phyloP scores from a whole-genome alignment of 1,284 basidiomycete species.

The Pulveroboletus sp. region DNA sequence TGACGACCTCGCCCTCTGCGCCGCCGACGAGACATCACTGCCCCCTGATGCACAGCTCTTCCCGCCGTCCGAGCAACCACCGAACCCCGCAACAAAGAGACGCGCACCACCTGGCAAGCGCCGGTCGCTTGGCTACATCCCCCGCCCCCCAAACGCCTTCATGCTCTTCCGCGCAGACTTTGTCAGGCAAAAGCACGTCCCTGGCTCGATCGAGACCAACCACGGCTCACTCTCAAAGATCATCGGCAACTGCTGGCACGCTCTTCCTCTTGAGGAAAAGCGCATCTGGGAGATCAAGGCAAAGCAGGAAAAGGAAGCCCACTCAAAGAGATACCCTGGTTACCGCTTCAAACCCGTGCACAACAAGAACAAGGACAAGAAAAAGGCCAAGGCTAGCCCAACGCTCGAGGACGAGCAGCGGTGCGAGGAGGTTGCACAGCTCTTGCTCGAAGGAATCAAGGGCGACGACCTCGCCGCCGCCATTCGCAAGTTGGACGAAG shows the following conservation, averaged over 20 bases:
- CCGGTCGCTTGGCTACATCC: constrained; percentile 72
- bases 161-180: constrained; percentile 93
- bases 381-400: constrained; percentile 40
- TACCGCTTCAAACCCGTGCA: constrained; percentile 72
- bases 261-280: constrained; percentile 66
- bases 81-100: constrained; percentile 41
- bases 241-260: constrained; percentile 71
- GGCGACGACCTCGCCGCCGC: constrained; percentile 65
- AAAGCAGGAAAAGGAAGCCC: constrained; percentile 65
- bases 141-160: constrained; percentile 90
- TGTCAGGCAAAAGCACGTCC: constrained; percentile 78
- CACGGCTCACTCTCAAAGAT: constrained; percentile 78
- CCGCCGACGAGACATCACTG: constrained; percentile 32
- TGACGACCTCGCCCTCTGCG: constrained; percentile 39
- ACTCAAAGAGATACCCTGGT: constrained; percentile 62
- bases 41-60: constrained; percentile 39
- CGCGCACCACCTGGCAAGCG: constrained; percentile 57
- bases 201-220: constrained; percentile 80
- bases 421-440: constrained; percentile 58
- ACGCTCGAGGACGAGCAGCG: constrained; percentile 52
- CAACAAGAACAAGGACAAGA: constrained; percentile 64
- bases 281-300: constrained; percentile 65
- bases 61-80: constrained; percentile 46
- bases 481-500: constrained; percentile 54
- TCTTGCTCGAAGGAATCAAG: constrained; percentile 61